These are phyloP conservation scores for Nitzschia putrida DNA, from an alignment of 108 stramenopile species.

Conservation along the genomic window DNA sequence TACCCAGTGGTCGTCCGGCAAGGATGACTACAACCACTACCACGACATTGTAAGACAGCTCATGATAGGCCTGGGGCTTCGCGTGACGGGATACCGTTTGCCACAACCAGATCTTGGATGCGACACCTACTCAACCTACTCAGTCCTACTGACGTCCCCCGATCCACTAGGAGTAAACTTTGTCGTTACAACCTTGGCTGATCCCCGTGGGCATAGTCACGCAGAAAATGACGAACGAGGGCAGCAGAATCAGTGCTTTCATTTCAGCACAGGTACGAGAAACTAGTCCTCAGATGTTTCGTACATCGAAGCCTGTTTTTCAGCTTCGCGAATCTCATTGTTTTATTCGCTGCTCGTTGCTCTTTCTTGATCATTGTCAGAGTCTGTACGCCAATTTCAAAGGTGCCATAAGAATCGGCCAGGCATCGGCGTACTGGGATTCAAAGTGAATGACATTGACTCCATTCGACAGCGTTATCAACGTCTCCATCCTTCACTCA, in stretches of 20 bases:
- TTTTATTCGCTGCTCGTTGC: too few species aligned
- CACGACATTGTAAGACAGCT: constrained; percentile 78
- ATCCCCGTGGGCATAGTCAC: background rate
- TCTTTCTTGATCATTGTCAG: constrained; percentile 6
- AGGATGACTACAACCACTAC: background rate
- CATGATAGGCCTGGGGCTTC: constrained; percentile 77
- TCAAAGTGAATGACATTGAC: constrained; percentile 60
- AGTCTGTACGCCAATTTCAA: constrained; percentile 56
- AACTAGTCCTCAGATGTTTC: too few species aligned
- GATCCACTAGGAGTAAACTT: constrained; percentile 79
- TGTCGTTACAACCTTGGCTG: constrained; percentile 53
- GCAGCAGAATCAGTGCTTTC: constrained; percentile 49
- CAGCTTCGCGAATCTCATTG: too few species aligned
- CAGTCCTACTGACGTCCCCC: constrained; percentile 73
- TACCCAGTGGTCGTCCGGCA: too few species aligned
- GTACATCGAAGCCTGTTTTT: too few species aligned
- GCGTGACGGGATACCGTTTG: constrained; percentile 56
- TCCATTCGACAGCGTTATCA: constrained; percentile 51
- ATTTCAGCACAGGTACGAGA: constrained; percentile 59
- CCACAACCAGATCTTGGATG: background rate
- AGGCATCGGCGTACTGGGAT: constrained; percentile 77
- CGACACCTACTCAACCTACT: constrained; percentile 52
- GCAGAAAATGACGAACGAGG: too few species aligned
- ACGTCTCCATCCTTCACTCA: constrained; percentile 58
- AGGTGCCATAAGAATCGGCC: constrained; percentile 54